phyloP scores from a whole-genome alignment of 257 asterid genomes.

The Solanum dulcamara region DNA sequence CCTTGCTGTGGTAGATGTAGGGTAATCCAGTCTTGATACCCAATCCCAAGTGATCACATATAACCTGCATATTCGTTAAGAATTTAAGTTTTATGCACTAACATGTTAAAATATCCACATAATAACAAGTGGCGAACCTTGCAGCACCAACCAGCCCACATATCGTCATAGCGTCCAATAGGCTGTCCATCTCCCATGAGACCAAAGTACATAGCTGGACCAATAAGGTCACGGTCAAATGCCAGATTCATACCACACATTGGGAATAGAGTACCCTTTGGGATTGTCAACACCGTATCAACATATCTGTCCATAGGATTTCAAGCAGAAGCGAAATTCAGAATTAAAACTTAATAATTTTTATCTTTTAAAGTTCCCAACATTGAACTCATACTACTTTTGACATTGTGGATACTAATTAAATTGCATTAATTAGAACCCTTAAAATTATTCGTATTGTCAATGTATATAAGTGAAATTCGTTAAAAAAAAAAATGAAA shows the following conservation, averaged over 20 bases:
- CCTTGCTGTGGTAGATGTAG: constrained; percentile 93
- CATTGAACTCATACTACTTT: neutral
- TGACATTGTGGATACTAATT: neutral
- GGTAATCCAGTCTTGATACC: constrained; percentile 90
- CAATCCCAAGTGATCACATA: constrained; percentile 76
- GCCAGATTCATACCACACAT: constrained; percentile 95
- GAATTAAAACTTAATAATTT: neutral
- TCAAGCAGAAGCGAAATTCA: neutral
- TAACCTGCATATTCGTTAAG: constrained; percentile 29
- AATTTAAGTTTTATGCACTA: neutral
- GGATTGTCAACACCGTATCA: constrained; percentile 81
- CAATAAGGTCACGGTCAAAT: constrained; percentile 82
- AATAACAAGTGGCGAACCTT: constrained; percentile 29
- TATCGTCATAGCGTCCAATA: constrained; percentile 87
- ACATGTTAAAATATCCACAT: neutral
- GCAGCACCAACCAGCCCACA: constrained; percentile 98
- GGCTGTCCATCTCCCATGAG: constrained; percentile 98
- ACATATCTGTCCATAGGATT: constrained; percentile 37
- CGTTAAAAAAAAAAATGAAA: no score
- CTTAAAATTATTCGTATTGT: neutral
- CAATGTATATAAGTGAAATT: neutral
- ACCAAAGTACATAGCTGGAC: constrained; percentile 92
- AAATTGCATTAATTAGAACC: no score
- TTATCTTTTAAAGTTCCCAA: neutral
- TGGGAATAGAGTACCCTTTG: constrained; percentile 86